phyloP scores from a whole-genome alignment of 441 rosid genomes.

The Rhodomyrtus psidioides region DNA sequence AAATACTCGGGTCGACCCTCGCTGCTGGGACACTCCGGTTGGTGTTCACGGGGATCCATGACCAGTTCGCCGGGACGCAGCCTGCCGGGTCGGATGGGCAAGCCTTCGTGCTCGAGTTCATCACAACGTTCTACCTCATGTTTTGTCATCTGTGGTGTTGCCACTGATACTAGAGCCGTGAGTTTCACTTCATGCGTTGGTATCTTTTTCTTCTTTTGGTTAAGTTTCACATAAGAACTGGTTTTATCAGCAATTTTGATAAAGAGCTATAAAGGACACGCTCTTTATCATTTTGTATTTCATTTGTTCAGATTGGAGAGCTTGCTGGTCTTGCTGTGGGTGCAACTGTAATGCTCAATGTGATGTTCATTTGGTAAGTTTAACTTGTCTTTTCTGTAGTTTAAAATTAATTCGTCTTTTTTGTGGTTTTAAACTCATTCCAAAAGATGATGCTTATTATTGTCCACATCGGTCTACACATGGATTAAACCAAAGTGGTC shows the following conservation, averaged over 20 bases:
- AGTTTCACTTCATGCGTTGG: conserved; percentile 6
- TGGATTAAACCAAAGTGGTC: not conserved
- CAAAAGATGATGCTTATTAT: not conserved
- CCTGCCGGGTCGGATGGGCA: conserved; percentile 66
- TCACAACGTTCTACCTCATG: conserved; percentile 93
- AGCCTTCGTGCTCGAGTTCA: conserved; percentile 75
- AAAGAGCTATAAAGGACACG: not conserved
- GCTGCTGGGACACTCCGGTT: conserved; percentile 75
- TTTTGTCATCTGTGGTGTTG: conserved; percentile 77
- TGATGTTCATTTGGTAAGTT: conserved; percentile 76
- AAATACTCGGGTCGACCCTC: conserved; percentile 60
- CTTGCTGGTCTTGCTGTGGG: conserved; percentile 94
- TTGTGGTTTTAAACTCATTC: not conserved
- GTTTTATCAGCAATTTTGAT: not conserved
- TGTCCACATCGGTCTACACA: not conserved
- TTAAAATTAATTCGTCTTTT: not conserved
- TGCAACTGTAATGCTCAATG: conserved; percentile 76
- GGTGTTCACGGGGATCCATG: conserved; percentile 47
- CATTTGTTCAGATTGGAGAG: conserved; percentile 58
- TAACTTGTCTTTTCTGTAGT: not conserved
- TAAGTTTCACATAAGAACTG: not conserved
- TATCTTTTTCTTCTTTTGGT: not conserved
- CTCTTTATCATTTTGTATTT: not conserved
- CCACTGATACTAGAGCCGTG: conserved; percentile 90
- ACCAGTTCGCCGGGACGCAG: conserved; percentile 61